A percentile compares a stretch with the other conserved stretches of the same genome.
phyloP scores from a whole-genome alignment of 1,284 basidiomycete genomes.

The Irpex lacteus region DNA sequence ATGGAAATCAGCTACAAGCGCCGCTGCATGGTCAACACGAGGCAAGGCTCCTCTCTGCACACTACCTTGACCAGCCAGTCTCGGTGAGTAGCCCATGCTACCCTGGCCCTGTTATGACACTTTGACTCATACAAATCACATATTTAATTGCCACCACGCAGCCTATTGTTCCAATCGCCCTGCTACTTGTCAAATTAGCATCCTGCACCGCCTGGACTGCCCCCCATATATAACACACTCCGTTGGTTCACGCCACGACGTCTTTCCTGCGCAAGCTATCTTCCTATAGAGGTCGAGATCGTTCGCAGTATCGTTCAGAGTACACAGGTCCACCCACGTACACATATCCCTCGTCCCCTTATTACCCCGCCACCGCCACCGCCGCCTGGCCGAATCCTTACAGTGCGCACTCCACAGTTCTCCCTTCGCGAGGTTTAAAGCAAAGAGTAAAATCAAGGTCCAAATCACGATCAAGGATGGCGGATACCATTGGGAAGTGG shows the following conservation, averaged over 20 bases:
- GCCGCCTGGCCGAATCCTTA: not conserved
- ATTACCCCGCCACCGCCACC: not conserved
- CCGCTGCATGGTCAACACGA: constrained; percentile 1
- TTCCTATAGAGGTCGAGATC: constrained; percentile 2
- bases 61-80: not conserved
- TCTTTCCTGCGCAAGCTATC: constrained; percentile 11
- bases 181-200: not conserved
- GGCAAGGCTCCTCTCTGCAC: not conserved
- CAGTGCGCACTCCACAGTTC: not conserved
- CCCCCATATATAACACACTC: not conserved
- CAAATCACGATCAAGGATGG: constrained; percentile 14
- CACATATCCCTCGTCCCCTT: not conserved
- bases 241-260: not conserved
- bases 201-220: not conserved
- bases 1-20: constrained; percentile 1
- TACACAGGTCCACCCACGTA: not conserved
- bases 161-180: not conserved
- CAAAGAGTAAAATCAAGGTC: not conserved
- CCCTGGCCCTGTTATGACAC: not conserved
- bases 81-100: not conserved
- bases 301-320: not conserved
- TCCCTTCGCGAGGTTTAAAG: not conserved
- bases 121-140: not conserved
- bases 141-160: not conserved
- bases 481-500: constrained; percentile 28